Base-by-base conservation (phyloP, 306 rosid genomes). In the Cicer chorassanicum region DNA sequence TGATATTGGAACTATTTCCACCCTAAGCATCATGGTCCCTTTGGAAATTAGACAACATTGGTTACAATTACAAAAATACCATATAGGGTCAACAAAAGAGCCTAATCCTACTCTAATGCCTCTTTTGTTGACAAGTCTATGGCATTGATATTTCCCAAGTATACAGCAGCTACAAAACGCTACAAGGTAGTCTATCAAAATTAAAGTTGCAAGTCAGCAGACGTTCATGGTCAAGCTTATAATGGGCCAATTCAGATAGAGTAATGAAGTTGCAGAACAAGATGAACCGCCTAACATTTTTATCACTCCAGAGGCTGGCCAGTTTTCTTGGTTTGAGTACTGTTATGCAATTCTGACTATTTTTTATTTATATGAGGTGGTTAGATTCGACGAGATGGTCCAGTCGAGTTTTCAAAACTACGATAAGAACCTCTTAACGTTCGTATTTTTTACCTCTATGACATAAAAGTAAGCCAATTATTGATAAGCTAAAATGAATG, bases 401-500 rank as follows among this genome's bases (percentile, higher is more conserved):
- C 69, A 19, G 10, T 19, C 24, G 7, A 3, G 68, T 14, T 36
- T 62, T 62, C 29, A 38, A 19, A 62, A 62, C 21, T 12, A 61
- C 6, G 66, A 39, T 36, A 45, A 14, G 21, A 78, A n/a, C 12
- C 46, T 34, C 70, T 65, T 65, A n/a, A 18, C 4, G 8, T 38
- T 56, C 13, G 56, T 13, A 72, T 65, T 40, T 55, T 65, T 40
- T 65, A 68, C 64, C 64, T n/a, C 36, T 13, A 5, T 16, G 5
- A 8, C 38, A 59, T 57, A 39, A 39, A 45, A 12, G 34, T 49
- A 45, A 24, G 75, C 70, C 40, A 62, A 63, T 15, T 73, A 21
- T 16, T 7, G 12, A 57, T 61, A 64, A 67, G 79, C 69, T 36
- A 73, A 72, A 67, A 15, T 42, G 43, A 21, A 73, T 29, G 13